A percentile compares a stretch with the other conserved stretches of the same genome.
Evolutionary conservation across 2,329 filamentous ascomycete species (phyloP).

Genomic region (Beauveria brongniartii): DNA sequence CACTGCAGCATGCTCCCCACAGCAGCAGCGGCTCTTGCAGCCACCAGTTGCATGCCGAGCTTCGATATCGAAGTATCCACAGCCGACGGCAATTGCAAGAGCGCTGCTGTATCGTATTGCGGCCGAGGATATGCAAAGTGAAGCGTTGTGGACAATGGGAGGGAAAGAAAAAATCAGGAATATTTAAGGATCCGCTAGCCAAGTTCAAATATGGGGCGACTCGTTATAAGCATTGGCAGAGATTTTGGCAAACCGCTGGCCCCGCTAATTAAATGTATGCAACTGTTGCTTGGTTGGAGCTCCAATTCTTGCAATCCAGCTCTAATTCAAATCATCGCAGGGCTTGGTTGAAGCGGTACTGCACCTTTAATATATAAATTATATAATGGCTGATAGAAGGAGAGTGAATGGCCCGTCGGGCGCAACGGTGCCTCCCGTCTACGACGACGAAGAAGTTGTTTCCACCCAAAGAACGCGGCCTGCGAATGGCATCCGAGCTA

Average conservation of each 20-base stretch:
- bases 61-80: background rate
- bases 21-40: background rate
- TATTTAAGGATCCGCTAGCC: conserved; percentile 16
- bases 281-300: background rate
- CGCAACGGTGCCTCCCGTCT: conserved; percentile 67
- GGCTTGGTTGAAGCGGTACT: background rate
- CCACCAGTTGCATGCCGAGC: background rate
- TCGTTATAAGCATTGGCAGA: conserved; percentile 13
- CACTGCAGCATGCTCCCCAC: background rate
- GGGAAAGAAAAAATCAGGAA: conserved; percentile 11
- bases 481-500: conserved; percentile 65
- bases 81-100: too few relatives aligned
- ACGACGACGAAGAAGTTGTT: conserved; percentile 40
- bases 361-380: background rate
- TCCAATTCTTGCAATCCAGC: background rate
- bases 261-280: conserved; percentile 11
- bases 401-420: conserved; percentile 83
- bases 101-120: background rate
- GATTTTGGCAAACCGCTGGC: conserved; percentile 14
- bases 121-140: background rate
- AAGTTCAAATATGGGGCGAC: conserved; percentile 12
- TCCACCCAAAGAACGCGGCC: conserved; percentile 47
- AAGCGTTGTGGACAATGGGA: background rate
- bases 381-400: conserved; percentile 71
- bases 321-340: background rate